Percentiles rank a stretch among this genome's conserved stretches.
Conservation (phyloP, 352 stramenopile species). For the Blastocystis sp. region DNA sequence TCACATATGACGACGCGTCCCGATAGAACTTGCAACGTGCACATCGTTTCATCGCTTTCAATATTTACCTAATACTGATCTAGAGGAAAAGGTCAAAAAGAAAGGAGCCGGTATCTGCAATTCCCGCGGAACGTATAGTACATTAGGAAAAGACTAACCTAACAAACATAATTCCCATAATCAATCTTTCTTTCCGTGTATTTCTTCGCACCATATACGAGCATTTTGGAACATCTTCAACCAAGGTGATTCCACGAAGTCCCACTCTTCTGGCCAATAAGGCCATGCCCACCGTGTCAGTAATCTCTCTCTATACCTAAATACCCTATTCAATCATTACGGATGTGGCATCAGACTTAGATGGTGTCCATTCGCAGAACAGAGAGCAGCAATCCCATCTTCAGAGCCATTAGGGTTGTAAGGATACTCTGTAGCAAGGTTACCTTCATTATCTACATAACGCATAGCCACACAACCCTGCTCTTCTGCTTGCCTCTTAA, state of each 20-base stretch:
- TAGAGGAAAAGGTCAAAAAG: too few species aligned
- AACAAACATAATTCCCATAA: neutral
- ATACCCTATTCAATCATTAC: neutral
- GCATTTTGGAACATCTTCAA: conserved; percentile 97
- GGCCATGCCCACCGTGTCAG: conserved; percentile 97
- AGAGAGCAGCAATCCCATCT: conserved; percentile 90
- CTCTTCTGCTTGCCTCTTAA: conserved; percentile 83
- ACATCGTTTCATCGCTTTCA: too few species aligned
- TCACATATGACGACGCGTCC: too few species aligned
- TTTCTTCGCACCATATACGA: conserved; percentile 86
- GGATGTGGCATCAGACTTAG: conserved; percentile 99
- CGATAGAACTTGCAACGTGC: too few species aligned
- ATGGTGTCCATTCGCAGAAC: conserved; percentile 91
- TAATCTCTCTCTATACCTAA: conserved; percentile 79
- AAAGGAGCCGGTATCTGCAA: too few species aligned
- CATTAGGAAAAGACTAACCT: too few species aligned
- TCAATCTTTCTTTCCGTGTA: neutral
- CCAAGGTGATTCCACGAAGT: conserved; percentile 85
- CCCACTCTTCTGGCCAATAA: conserved; percentile 84
- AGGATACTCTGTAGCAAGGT: conserved; percentile 85
- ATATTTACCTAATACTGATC: too few species aligned
- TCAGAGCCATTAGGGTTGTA: conserved; percentile 98
- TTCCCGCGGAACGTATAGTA: too few species aligned
- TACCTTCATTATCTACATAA: conserved; percentile 92
- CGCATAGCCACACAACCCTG: conserved; percentile 88